Conservation (phyloP, 768 basidiomycete genomes). For the Nevesoporus exiguus region DNA sequence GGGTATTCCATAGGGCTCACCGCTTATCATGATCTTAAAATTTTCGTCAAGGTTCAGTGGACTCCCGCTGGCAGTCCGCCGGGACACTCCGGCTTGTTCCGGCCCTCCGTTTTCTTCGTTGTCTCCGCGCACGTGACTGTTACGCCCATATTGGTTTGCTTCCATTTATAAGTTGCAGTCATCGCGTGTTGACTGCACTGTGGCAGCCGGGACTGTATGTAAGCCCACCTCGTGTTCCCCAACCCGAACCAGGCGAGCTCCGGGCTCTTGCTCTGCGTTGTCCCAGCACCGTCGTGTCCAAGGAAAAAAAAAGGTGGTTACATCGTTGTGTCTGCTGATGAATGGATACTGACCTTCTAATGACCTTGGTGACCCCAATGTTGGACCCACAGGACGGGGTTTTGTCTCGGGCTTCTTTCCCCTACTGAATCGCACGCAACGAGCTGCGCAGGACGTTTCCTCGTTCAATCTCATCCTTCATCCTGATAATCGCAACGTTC, state of each 20-base stretch:
- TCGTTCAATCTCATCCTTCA: conserved; percentile 20
- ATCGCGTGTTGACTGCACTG: conserved; percentile 8
- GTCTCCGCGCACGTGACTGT: conserved; percentile 20
- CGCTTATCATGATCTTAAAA: background rate
- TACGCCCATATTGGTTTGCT: conserved; percentile 8
- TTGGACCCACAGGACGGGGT: conserved; percentile 1
- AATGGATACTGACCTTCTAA: conserved; percentile 3
- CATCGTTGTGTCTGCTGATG: background rate
- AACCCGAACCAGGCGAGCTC: conserved; percentile 25
- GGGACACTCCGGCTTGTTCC: background rate
- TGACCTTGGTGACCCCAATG: background rate
- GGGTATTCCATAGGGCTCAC: no score
- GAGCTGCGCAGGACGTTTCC: conserved; percentile 30
- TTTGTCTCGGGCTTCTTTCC: background rate
- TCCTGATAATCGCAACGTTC: conserved; percentile 25
- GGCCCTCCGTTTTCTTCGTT: background rate
- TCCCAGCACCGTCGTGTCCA: conserved; percentile 23
- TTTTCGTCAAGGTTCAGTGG: background rate
- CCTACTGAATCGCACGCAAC: conserved; percentile 14
- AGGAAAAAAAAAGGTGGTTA: conserved; percentile 24
- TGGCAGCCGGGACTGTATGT: conserved; percentile 17
- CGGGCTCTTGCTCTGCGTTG: conserved; percentile 21
- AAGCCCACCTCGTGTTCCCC: conserved; percentile 31
- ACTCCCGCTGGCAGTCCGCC: background rate
- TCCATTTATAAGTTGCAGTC: conserved; percentile 2